Evolutionary conservation across 2,329 filamentous ascomycete genomes (phyloP).

Genomic region (Nectriaceae sp.): DNA sequence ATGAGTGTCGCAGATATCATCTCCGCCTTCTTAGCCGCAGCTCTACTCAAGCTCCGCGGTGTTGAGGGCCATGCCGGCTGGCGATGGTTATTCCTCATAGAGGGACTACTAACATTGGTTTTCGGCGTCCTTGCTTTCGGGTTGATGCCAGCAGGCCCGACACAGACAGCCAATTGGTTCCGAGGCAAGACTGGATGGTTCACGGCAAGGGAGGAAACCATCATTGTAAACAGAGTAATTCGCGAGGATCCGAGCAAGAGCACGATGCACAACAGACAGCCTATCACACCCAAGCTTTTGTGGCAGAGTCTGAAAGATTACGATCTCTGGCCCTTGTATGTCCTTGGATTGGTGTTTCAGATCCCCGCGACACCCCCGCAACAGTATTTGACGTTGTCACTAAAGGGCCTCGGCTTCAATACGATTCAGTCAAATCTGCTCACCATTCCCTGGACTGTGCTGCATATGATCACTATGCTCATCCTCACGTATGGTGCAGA

Average conservation of each 20-base stretch:
- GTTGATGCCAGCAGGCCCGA: conserved; percentile 27
- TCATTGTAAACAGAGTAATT: conserved; percentile 66
- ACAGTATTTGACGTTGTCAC: conserved; percentile 56
- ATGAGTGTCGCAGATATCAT: conserved; percentile 45
- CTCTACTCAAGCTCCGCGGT: conserved; percentile 52
- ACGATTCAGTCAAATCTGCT: conserved; percentile 65
- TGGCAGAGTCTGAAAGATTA: conserved; percentile 45
- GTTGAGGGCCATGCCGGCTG: conserved; percentile 50
- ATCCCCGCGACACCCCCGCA: conserved; percentile 50
- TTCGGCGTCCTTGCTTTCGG: conserved; percentile 40
- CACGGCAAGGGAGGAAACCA: conserved; percentile 66
- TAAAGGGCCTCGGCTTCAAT: conserved; percentile 57
- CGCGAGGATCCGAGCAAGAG: conserved; percentile 57
- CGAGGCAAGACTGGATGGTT: conserved; percentile 63
- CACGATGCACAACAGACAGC: conserved; percentile 46
- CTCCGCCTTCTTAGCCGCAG: conserved; percentile 49
- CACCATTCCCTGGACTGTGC: conserved; percentile 57
- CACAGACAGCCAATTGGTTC: conserved; percentile 56
- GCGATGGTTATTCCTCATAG: conserved; percentile 54
- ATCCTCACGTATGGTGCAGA: conserved; percentile 55
- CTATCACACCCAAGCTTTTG: conserved; percentile 44
- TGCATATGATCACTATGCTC: conserved; percentile 60
- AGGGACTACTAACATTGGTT: conserved; percentile 48
- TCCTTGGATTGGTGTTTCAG: conserved; percentile 50
- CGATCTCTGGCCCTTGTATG: conserved; percentile 52